A percentile compares a stretch with the other conserved stretches of the same genome.
These are phyloP conservation scores for Dioszegia aurantiaca DNA, from an alignment of 768 basidiomycete species.

Conservation along the genomic window DNA sequence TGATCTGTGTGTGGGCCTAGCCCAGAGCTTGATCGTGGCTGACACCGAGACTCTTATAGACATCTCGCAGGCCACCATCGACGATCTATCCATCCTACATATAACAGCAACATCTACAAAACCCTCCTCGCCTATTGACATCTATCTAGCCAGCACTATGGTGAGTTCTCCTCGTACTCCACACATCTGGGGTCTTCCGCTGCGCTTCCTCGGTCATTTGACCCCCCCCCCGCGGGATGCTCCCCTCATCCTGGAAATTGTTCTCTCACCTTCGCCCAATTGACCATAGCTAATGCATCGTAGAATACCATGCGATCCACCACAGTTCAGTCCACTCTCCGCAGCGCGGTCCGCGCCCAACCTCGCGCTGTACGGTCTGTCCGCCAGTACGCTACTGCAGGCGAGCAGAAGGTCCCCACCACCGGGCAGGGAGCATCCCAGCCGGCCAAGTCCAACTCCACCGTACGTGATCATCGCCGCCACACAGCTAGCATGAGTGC, in stretches of 20 bases:
- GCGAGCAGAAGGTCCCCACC: not conserved
- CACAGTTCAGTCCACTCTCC: conserved; percentile 1
- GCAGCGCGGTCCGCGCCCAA: conserved; percentile 1
- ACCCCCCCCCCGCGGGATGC: too few relatives aligned
- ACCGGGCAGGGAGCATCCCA: conserved; percentile 11
- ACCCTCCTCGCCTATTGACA: not conserved
- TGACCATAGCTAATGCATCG: not conserved
- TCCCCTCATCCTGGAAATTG: too few relatives aligned
- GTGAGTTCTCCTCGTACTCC: not conserved
- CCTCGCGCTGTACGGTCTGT: not conserved
- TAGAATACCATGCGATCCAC: conserved; percentile 6
- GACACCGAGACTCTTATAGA: not conserved
- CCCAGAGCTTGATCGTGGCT: not conserved
- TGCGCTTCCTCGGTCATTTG: not conserved
- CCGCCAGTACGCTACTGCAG: conserved; percentile 2
- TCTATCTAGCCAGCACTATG: not conserved
- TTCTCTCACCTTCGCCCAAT: not conserved
- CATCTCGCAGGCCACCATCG: too few relatives aligned
- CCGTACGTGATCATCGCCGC: too few relatives aligned
- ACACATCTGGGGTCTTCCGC: not conserved
- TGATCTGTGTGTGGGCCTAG: too few relatives aligned
- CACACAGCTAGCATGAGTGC: too few relatives aligned
- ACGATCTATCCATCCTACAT: not conserved
- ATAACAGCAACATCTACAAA: not conserved
- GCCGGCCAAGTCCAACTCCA: not conserved